These are phyloP conservation scores for Cyberlindnera galapagoensis DNA, from an alignment of 805 yeast genomes.

Conservation along the genomic window DNA sequence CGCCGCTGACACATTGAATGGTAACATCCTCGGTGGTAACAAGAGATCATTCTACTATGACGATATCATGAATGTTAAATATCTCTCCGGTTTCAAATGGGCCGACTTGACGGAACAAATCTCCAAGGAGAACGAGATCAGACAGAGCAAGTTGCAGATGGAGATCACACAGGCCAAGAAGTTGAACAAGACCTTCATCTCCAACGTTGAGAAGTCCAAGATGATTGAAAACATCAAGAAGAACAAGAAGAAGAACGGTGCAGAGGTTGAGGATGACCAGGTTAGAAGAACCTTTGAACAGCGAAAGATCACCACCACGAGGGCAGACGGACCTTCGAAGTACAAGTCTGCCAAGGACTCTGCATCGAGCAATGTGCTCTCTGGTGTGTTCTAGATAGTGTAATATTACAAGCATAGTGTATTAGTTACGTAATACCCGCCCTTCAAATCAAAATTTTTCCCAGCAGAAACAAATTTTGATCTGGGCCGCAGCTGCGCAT, in stretches of 20 bases:
- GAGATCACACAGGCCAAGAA: constrained; percentile 87
- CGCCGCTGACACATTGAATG: constrained; percentile 81
- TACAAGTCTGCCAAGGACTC: constrained; percentile 37
- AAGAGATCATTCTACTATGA: constrained; percentile 89
- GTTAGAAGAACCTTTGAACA: constrained; percentile 65
- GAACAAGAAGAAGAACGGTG: constrained; percentile 24
- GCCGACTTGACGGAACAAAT: constrained; percentile 88
- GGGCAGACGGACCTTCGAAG: constrained; percentile 53
- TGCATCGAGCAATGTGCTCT: constrained; percentile 31
- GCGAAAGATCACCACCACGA: constrained; percentile 54
- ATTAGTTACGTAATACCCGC: too few relatives aligned
- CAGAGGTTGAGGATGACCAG: constrained; percentile 23
- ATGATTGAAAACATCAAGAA: constrained; percentile 59
- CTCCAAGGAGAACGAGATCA: constrained; percentile 80
- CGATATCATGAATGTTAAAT: constrained; percentile 87
- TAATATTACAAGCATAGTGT: too few relatives aligned
- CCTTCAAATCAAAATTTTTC: too few relatives aligned
- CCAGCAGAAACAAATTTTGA: too few relatives aligned
- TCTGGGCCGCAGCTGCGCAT: too few relatives aligned
- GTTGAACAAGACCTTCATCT: constrained; percentile 75
- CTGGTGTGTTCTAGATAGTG: constrained; percentile 21
- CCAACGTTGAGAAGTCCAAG: constrained; percentile 81
- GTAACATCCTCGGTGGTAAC: constrained; percentile 85
- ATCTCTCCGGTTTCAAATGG: constrained; percentile 92
- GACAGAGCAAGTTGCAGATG: constrained; percentile 81